Conservation (phyloP, 306 rosid species). For the Dryas octopetala region DNA sequence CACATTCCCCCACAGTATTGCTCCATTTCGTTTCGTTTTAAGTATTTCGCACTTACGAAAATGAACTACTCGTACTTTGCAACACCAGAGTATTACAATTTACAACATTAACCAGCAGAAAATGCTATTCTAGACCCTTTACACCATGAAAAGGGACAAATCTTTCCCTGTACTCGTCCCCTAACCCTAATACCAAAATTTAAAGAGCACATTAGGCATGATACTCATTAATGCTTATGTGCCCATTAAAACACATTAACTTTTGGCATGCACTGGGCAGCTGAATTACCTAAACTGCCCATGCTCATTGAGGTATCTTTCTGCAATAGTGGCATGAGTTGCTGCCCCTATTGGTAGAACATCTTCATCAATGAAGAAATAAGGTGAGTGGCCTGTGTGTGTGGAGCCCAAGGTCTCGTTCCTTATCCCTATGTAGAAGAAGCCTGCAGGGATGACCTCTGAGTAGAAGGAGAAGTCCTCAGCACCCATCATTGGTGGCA, state of each 20-base stretch:
- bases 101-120: not conserved
- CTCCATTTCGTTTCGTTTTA: too few species aligned
- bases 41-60: too few species aligned
- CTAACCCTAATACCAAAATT: conserved; percentile 2
- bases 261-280: not conserved
- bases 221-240: not conserved
- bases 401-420: conserved; percentile 82
- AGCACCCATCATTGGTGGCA: conserved; percentile 94
- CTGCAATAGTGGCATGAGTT: conserved; percentile 79
- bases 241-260: not conserved
- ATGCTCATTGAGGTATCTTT: conserved; percentile 76
- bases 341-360: conserved; percentile 80
- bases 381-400: conserved; percentile 91
- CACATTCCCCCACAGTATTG: too few species aligned
- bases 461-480: conserved; percentile 93
- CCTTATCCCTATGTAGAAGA: conserved; percentile 78
- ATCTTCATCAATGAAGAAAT: conserved; percentile 88
- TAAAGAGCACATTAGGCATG: not conserved
- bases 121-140: not conserved
- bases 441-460: conserved; percentile 66
- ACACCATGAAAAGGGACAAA: not conserved
- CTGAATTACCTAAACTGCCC: conserved; percentile 13
- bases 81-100: not conserved
- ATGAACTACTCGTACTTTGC: not conserved
- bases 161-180: conserved; percentile 3